These are phyloP conservation scores for Marsdenia floribunda DNA, from an alignment of 257 asterid species.

Conservation along the genomic window DNA sequence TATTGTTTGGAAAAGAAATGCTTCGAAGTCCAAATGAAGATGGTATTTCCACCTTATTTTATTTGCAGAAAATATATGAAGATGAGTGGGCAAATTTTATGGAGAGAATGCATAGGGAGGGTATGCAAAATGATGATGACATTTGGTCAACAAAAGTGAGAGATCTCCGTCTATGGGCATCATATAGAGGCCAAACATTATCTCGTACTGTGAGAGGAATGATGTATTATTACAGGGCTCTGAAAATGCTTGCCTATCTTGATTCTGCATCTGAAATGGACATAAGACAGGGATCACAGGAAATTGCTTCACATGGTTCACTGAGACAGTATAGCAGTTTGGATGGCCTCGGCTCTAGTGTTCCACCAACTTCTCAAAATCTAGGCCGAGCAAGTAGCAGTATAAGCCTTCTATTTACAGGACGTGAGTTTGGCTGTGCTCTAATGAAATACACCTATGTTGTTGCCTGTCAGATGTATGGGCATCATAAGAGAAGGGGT, in stretches of 20 bases:
- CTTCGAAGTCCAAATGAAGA: slow-evolving; percentile 84
- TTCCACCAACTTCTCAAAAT: slow-evolving; percentile 34
- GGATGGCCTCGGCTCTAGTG: slow-evolving; percentile 24
- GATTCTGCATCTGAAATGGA: slow-evolving; percentile 89
- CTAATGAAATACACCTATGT: slow-evolving; percentile 84
- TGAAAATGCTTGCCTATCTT: slow-evolving; percentile 88
- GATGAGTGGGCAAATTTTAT: slow-evolving; percentile 88
- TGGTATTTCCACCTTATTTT: slow-evolving; percentile 76
- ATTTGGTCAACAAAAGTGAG: slow-evolving; percentile 62
- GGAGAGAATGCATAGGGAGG: slow-evolving; percentile 84
- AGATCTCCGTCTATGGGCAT: slow-evolving; percentile 91
- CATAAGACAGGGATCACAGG: slow-evolving; percentile 64
- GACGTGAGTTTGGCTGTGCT: slow-evolving; percentile 72
- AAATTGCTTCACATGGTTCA: slow-evolving; percentile 44
- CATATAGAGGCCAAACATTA: slow-evolving; percentile 95
- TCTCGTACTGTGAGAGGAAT: slow-evolving; percentile 94
- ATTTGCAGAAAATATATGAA: slow-evolving; percentile 74
- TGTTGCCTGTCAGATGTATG: slow-evolving; percentile 93
- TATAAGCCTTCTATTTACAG: slow-evolving; percentile 65
- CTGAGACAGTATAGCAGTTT: slow-evolving; percentile 29
- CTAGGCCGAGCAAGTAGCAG: slow-evolving; percentile 69
- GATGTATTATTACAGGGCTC: slow-evolving; percentile 95
- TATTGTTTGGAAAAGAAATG: slow-evolving; percentile 67
- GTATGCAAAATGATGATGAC: slow-evolving; percentile 57
- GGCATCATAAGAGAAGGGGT: slow-evolving; percentile 68